Percentiles rank a stretch among this genome's conserved stretches.
phyloP scores from a whole-genome alignment of 441 rosid genomes.

The Gossypium trilobum region DNA sequence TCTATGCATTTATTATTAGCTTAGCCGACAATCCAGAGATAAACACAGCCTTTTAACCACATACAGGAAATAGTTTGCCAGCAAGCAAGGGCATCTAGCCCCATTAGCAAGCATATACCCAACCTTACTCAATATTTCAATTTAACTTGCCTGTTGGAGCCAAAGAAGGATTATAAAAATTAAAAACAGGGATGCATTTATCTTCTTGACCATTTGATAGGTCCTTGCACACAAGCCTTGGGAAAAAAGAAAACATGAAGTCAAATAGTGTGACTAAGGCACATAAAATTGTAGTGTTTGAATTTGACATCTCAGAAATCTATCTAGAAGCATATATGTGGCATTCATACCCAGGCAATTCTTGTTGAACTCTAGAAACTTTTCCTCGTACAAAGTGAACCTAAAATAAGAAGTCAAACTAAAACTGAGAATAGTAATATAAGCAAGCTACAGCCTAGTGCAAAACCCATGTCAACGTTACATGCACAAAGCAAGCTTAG shows the following conservation, averaged over 20 bases:
- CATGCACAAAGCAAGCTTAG: not conserved
- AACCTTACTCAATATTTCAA: conserved; percentile 1
- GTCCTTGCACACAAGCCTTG: conserved; percentile 46
- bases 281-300: not conserved
- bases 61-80: not conserved
- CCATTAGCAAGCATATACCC: not conserved
- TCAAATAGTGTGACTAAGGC: not conserved
- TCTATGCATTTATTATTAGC: not conserved
- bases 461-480: not conserved
- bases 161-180: conserved; percentile 29
- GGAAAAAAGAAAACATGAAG: conserved; percentile 17
- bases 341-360: conserved; percentile 40
- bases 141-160: conserved; percentile 44
- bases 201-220: conserved; percentile 38
- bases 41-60: not conserved
- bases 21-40: not conserved
- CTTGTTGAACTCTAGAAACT: conserved; percentile 18
- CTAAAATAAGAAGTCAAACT: conserved; percentile 22
- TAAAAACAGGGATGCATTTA: conserved; percentile 37
- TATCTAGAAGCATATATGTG: not conserved
- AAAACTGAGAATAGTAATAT: conserved; percentile 8
- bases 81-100: not conserved
- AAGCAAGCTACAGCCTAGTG: conserved; percentile 12
- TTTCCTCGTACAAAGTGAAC: conserved; percentile 24
- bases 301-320: not conserved